Evolutionary conservation across 192 early-diverging fungal species (phyloP).

Genomic region (Rhizoclosmatium sp.): DNA sequence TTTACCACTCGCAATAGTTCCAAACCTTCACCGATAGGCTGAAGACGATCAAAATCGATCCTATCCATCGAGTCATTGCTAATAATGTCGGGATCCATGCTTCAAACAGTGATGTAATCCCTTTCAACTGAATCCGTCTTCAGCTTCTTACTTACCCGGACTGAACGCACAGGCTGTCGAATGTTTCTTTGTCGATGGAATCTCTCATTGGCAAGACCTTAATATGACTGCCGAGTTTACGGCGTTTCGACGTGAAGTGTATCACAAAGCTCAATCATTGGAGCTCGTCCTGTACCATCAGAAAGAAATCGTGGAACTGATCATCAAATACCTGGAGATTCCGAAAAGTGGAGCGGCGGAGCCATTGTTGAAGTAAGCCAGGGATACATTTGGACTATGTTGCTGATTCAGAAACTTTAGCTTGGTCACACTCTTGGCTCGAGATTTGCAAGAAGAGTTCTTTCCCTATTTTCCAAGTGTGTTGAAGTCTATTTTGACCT

Average conservation of each 20-base stretch:
- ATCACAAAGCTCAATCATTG: conserved; percentile 72
- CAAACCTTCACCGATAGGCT: conserved; percentile 75
- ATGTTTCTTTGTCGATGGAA: conserved; percentile 84
- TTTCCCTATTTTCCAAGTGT: conserved; percentile 77
- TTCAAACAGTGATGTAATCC: conserved; percentile 10
- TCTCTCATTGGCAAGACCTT: conserved; percentile 88
- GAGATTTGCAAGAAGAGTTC: conserved; percentile 93
- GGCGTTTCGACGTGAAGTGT: conserved; percentile 73
- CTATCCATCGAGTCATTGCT: conserved; percentile 67
- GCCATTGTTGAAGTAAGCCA: conserved; percentile 81
- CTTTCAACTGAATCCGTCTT: conserved; percentile 9
- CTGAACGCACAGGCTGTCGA: conserved; percentile 53
- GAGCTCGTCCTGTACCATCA: conserved; percentile 94
- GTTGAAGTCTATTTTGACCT: conserved; percentile 65
- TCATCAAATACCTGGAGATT: conserved; percentile 72
- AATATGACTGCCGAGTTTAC: conserved; percentile 87
- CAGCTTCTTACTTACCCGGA: background rate
- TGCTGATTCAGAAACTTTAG: conserved; percentile 41
- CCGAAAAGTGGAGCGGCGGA: conserved; percentile 76
- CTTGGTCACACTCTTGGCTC: conserved; percentile 80
- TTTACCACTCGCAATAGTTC: conserved; percentile 57
- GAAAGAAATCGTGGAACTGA: conserved; percentile 68
- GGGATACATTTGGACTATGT: conserved; percentile 1
- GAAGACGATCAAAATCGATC: conserved; percentile 83
- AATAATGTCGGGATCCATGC: conserved; percentile 56